Evolutionary conservation across 129 eudicot species (phyloP).

Genomic region (sunflower (Helianthus annuus)): HanXRQr2.0-SUNRISE NC_035444.2:123351341-123351840

Average conservation of each 20-base stretch:
- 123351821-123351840: constrained; percentile 72
- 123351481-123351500: constrained; percentile 91
- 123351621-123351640: constrained; percentile 86
- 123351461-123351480: constrained; percentile 83
- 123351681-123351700: constrained; percentile 40
- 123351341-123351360: constrained; percentile 96
- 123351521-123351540: constrained; percentile 71
- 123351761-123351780: background rate
- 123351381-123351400: background rate
- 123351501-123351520: constrained; percentile 75
- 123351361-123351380: constrained; percentile 89
- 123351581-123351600: constrained; percentile 91
- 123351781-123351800: background rate
- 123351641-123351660: constrained; percentile 95
- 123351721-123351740: too few species aligned
- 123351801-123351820: constrained; percentile 82
- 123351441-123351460: too few species aligned
- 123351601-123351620: constrained; percentile 90
- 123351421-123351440: background rate
- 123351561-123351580: constrained; percentile 84
- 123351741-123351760: too few species aligned
- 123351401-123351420: background rate
- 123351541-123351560: constrained; percentile 78
- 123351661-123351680: constrained; percentile 73
- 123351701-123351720: too few species aligned